These are phyloP conservation scores for Puccinia coronata DNA, from an alignment of 1,284 basidiomycete species.

Conservation along the genomic window DNA sequence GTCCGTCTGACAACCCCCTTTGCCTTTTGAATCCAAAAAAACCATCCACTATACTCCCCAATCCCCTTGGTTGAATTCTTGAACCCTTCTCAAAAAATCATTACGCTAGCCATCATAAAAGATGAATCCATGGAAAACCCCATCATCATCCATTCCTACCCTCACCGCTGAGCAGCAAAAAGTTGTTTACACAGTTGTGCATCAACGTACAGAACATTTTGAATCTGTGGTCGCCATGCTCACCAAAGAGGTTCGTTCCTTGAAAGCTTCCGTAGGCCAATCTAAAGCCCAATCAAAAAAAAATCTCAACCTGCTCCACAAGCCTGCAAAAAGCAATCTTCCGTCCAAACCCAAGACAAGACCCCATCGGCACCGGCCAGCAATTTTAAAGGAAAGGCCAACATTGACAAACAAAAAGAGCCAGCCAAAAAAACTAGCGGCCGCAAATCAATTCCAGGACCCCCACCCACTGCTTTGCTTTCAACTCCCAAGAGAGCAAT, in stretches of 20 bases:
- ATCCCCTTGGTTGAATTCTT: too few species aligned
- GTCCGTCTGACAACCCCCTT: too few species aligned
- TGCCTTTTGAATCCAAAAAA: too few species aligned
- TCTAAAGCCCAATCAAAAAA: too few species aligned
- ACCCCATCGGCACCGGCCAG: too few species aligned
- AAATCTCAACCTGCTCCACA: too few species aligned
- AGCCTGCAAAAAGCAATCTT: neutral
- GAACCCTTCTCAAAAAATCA: too few species aligned
- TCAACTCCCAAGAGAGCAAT: neutral
- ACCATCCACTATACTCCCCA: too few species aligned
- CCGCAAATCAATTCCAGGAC: neutral
- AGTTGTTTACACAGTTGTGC: too few species aligned
- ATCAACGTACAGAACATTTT: neutral
- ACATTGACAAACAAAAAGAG: too few species aligned
- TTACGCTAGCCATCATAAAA: too few species aligned
- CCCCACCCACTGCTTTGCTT: too few species aligned
- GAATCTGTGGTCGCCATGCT: constrained; percentile 8
- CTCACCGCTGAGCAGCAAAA: neutral
- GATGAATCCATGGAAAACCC: neutral
- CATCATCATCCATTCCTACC: neutral
- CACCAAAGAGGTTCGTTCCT: neutral
- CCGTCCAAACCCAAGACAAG: neutral
- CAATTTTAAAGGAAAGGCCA: neutral
- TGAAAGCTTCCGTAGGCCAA: neutral
- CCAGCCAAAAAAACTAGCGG: neutral